Percentiles rank a stretch among this genome's conserved stretches.
Evolutionary conservation across 2,329 filamentous ascomycete species (phyloP).

Genomic region (Alternaria gansuensis): DNA sequence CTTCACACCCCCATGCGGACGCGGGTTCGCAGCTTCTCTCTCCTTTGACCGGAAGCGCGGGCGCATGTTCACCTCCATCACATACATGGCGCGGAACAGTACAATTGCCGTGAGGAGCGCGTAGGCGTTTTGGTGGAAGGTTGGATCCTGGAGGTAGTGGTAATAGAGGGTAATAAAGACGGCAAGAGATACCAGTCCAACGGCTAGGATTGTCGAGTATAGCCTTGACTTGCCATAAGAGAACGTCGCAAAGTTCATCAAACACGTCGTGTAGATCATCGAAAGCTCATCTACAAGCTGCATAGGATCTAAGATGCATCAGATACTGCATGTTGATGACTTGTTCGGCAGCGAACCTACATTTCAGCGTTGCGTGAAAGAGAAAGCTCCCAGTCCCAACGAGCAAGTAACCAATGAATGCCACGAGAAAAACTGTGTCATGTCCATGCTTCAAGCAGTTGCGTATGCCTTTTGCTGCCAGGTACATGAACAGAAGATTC

Average conservation of each 20-base stretch:
- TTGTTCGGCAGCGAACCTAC: conserved; percentile 48
- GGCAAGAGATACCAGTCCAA: conserved; percentile 62
- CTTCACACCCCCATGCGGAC: conserved; percentile 41
- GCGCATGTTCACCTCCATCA: conserved; percentile 74
- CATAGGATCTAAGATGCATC: conserved; percentile 70
- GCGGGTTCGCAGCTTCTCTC: conserved; percentile 48
- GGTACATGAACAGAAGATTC: conserved; percentile 81
- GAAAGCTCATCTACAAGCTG: conserved; percentile 75
- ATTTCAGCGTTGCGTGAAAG: conserved; percentile 71
- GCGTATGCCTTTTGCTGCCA: conserved; percentile 77
- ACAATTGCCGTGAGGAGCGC: conserved; percentile 75
- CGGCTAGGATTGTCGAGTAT: conserved; percentile 64
- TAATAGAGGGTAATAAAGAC: conserved; percentile 81
- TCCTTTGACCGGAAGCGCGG: conserved; percentile 61
- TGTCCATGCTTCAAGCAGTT: conserved; percentile 78
- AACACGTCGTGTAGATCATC: conserved; percentile 76
- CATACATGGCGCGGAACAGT: conserved; percentile 76
- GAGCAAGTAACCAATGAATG: conserved; percentile 68
- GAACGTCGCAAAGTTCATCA: conserved; percentile 77
- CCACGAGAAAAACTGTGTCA: conserved; percentile 76
- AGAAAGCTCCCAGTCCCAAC: conserved; percentile 70
- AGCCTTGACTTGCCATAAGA: conserved; percentile 68
- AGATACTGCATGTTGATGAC: conserved; percentile 61
- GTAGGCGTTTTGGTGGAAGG: conserved; percentile 84
- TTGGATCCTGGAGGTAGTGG: conserved; percentile 80